Conservation (phyloP, 2,329 filamentous ascomycete species). For the Keithomyces neogunnii region DNA sequence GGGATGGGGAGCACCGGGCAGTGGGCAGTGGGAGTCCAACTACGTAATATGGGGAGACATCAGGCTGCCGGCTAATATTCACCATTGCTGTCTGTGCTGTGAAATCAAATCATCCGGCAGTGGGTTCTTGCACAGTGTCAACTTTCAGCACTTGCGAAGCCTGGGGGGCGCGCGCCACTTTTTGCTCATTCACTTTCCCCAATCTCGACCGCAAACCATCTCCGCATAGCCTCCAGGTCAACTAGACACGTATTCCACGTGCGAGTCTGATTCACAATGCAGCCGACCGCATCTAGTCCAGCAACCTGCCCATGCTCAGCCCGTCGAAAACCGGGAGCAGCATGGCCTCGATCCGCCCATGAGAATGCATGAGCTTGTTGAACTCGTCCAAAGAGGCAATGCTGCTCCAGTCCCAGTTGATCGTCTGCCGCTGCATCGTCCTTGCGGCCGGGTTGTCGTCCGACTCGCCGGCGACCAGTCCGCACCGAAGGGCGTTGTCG, state of each 20-base stretch:
- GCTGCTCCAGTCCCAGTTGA: slow-evolving; percentile 3
- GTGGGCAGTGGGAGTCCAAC: neutral
- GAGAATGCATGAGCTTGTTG: slow-evolving; percentile 2
- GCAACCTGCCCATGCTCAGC: slow-evolving; percentile 2
- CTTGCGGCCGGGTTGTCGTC: slow-evolving; percentile 3
- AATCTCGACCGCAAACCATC: no score
- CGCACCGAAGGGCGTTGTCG: slow-evolving; percentile 37
- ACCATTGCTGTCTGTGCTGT: neutral
- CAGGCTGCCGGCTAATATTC: neutral
- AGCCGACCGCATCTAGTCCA: neutral
- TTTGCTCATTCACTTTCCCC: no score
- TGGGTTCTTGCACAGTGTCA: no score
- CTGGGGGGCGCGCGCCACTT: no score
- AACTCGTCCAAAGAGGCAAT: slow-evolving; percentile 6
- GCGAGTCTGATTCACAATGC: neutral
- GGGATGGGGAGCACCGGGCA: neutral
- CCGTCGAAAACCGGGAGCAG: slow-evolving; percentile 5
- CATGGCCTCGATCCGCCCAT: slow-evolving; percentile 3
- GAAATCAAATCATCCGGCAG: neutral
- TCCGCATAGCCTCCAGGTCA: no score
- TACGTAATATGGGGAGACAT: neutral
- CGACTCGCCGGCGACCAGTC: slow-evolving; percentile 27
- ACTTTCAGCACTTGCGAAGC: no score
- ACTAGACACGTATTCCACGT: no score
- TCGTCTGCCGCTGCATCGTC: slow-evolving; percentile 2